These are phyloP conservation scores for Thermomyces lanuginosus DNA, from an alignment of 2,329 filamentous ascomycete genomes.

Conservation along the genomic window DNA sequence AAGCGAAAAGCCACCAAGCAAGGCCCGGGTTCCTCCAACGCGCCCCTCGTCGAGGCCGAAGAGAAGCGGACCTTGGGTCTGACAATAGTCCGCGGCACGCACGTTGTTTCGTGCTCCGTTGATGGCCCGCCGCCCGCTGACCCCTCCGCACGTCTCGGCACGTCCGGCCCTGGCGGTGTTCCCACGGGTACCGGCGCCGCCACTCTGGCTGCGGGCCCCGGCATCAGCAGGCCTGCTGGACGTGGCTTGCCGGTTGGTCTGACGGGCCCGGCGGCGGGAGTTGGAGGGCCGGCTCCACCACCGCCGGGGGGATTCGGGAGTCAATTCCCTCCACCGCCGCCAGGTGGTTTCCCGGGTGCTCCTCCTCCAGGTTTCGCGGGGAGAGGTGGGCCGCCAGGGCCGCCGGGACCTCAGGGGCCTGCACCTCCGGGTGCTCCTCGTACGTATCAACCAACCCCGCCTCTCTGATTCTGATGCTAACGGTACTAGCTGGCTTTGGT, in stretches of 20 bases:
- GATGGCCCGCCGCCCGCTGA: slow-evolving; percentile 92
- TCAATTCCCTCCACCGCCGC: slow-evolving; percentile 21
- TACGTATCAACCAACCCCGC: too few species aligned
- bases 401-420: slow-evolving; percentile 38
- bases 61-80: slow-evolving; percentile 96
- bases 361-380: slow-evolving; percentile 35
- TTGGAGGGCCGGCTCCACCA: slow-evolving; percentile 60
- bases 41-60: slow-evolving; percentile 64
- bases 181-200: slow-evolving; percentile 40
- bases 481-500: slow-evolving; percentile 32
- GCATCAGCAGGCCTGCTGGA: slow-evolving; percentile 80
- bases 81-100: slow-evolving; percentile 82
- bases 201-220: slow-evolving; percentile 65
- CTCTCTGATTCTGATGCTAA: too few species aligned
- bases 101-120: slow-evolving; percentile 87
- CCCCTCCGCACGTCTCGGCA: slow-evolving; percentile 74
- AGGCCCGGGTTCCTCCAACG: slow-evolving; percentile 40
- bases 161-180: slow-evolving; percentile 48
- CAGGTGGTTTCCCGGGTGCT: slow-evolving; percentile 38
- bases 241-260: slow-evolving; percentile 69
- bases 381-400: slow-evolving; percentile 34
- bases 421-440: slow-evolving; percentile 6
- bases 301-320: slow-evolving; percentile 36
- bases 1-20: slow-evolving; percentile 68
- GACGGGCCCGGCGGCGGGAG: slow-evolving; percentile 74